These are phyloP conservation scores for Henningerozyma blattae DNA, from an alignment of 805 yeast species.

Conservation along the genomic window DNA sequence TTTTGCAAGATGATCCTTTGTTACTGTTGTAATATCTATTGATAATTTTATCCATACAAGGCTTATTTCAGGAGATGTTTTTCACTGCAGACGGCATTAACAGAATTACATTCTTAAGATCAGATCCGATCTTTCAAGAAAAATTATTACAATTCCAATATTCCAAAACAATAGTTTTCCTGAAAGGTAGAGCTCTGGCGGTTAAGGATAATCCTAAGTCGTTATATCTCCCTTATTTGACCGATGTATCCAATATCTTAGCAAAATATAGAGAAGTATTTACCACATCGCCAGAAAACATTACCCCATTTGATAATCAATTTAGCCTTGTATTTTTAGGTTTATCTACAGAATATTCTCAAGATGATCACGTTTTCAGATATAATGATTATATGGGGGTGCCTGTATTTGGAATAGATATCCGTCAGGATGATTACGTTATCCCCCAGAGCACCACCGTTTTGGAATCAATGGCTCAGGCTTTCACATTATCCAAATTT, in stretches of 20 bases:
- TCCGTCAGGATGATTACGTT: slow-evolving; percentile 12
- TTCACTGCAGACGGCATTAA: slow-evolving; percentile 41
- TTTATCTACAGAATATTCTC: not conserved
- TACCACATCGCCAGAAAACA: slow-evolving; percentile 8
- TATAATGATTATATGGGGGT: slow-evolving; percentile 41
- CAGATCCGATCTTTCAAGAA: slow-evolving; percentile 35
- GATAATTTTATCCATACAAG: slow-evolving; percentile 2
- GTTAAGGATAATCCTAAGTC: not conserved
- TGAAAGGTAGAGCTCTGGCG: slow-evolving; percentile 22
- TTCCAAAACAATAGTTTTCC: slow-evolving; percentile 30
- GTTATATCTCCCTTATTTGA: slow-evolving; percentile 4
- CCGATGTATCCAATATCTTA: slow-evolving; percentile 1
- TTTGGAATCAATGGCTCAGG: slow-evolving; percentile 2
- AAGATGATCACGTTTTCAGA: not conserved
- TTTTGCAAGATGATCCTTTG: too few species aligned
- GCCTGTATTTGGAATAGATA: slow-evolving; percentile 55
- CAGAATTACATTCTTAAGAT: slow-evolving; percentile 45
- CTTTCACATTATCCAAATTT: slow-evolving; percentile 14
- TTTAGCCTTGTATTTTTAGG: slow-evolving; percentile 17
- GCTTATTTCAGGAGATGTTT: slow-evolving; percentile 3
- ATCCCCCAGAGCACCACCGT: not conserved
- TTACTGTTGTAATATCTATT: not conserved
- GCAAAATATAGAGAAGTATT: not conserved
- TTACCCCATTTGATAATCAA: slow-evolving; percentile 8
- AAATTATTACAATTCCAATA: slow-evolving; percentile 29